Evolutionary conservation across 768 basidiomycete genomes (phyloP).

Genomic region (Kwoniella pini): DNA sequence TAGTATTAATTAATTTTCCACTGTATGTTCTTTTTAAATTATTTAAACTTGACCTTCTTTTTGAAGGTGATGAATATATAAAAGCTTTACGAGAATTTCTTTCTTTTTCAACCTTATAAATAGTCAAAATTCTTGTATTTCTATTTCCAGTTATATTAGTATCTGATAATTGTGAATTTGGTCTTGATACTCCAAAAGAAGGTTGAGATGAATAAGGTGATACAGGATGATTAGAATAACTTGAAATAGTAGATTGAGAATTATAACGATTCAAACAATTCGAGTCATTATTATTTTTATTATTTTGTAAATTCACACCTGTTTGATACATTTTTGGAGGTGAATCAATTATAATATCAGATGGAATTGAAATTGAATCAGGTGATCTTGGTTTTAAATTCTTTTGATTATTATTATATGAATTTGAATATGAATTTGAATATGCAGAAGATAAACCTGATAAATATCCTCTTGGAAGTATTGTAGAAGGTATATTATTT

Average conservation of each 20-base stretch:
- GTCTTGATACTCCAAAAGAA: constrained; percentile 5
- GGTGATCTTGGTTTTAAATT: constrained; percentile 2
- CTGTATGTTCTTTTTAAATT: not conserved
- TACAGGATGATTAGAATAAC: constrained; percentile 1
- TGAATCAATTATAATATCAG: constrained; percentile 3
- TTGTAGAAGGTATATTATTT: not conserved
- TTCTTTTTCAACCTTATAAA: constrained; percentile 5
- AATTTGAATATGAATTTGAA: too few relatives aligned
- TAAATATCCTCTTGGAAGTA: constrained; percentile 2
- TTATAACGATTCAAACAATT: not conserved
- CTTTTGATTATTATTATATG: not conserved
- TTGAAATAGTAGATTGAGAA: constrained; percentile 3
- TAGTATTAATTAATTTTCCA: not conserved
- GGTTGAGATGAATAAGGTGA: constrained; percentile 10
- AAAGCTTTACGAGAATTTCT: not conserved
- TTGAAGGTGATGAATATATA: not conserved
- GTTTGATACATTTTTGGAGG: not conserved
- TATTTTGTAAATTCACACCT: not conserved
- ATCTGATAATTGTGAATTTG: not conserved
- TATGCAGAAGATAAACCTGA: constrained; percentile 1
- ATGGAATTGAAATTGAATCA: constrained; percentile 2
- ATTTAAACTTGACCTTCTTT: not conserved
- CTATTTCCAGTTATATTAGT: not conserved
- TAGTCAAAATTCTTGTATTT: constrained; percentile 3
- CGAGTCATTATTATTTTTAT: not conserved